Conservation (phyloP, 139 green algal species). For the Coelastrella sp. region DNA sequence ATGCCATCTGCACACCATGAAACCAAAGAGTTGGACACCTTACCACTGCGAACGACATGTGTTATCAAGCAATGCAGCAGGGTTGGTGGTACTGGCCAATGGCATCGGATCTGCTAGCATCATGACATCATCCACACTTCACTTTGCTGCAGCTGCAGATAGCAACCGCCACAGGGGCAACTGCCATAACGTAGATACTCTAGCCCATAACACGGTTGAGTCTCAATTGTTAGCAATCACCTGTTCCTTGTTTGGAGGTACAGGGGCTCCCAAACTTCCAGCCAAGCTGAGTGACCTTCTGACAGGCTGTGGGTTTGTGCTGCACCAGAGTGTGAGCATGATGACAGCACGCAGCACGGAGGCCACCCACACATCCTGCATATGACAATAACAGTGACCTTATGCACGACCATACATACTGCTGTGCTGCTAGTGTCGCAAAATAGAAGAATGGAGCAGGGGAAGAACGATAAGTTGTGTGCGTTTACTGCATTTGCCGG, state of each 20-base stretch:
- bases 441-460: no score
- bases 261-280: background rate
- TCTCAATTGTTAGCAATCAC: no score
- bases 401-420: background rate
- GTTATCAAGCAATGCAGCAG: background rate
- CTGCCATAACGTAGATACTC: no score
- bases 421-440: background rate
- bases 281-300: background rate
- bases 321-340: conserved; percentile 7
- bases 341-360: background rate
- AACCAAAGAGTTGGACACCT: background rate
- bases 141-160: background rate
- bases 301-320: background rate
- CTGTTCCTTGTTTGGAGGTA: conserved; percentile 24
- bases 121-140: no score
- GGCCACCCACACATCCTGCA: conserved; percentile 64
- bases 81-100: background rate
- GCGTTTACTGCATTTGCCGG: no score
- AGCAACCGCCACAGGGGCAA: no score
- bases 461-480: no score
- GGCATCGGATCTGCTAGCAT: no score
- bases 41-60: background rate
- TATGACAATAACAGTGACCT: background rate
- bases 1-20: background rate
- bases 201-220: no score